Evolutionary conservation across 139 green algal species (phyloP), one percentile per base, ranked within the genome.

Genomic region (Chlamydomonas applanata): DNA sequence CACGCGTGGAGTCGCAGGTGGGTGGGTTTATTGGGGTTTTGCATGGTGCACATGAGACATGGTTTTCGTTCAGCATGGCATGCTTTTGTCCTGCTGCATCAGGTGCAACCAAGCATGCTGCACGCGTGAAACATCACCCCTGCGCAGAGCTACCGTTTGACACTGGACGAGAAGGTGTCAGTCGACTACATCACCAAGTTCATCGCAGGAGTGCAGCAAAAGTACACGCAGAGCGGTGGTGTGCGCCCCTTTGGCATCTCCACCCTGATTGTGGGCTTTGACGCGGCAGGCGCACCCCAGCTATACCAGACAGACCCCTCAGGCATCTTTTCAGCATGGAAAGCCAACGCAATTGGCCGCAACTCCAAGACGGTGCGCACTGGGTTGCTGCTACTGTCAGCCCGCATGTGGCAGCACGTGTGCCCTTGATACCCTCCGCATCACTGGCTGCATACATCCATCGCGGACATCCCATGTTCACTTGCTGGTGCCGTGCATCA

Each of bases 261-360:
- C 49, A 98, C 95, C 22, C 89, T 99, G 22, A 95, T 99, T 59
- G 91, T 94, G 24, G 95, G 95, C 24, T 98, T 98, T 71, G 91
- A 95, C 69, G 79, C 87, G 0, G 34, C 78, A 4, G 89, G 91
- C 14, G 76, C 82, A 68, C 94, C 93, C 17, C 80, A 82, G 67
- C 86, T 99, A 67, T 98, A 93, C 79, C 94, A 99, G 85, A 99
- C 96, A 33, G 96, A 99, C 74, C 96, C 96, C 25, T 95, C 88
- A 7, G 96, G 96, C 25, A 99, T 91, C 53, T 97, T 93, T 88
- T 94, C 89, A 5, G 94, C 89, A 13, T 99, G 96, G 96, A 99
- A 98, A 77, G 96, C 96, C 17, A 97, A 97, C 63, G 93, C 96
- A 4, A 98, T 97, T 56, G 96, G 96, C 25, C 82, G 95, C 71